Evolutionary conservation across 768 basidiomycete genomes (phyloP), one percentile per base, ranked within the genome.

Genomic region (Dacryopinax primogenitus): DNA sequence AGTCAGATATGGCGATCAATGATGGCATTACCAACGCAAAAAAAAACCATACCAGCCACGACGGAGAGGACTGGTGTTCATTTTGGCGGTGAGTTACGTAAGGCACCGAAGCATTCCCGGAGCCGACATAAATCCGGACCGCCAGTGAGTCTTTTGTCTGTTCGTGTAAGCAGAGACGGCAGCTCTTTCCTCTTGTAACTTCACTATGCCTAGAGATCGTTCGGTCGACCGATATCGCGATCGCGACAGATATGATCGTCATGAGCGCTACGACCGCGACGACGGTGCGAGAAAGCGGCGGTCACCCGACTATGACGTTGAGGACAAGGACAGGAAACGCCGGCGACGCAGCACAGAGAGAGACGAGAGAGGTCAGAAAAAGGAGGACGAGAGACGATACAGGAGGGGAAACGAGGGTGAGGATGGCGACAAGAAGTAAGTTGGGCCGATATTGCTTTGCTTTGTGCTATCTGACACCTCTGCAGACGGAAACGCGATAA

Each of bases 401-500:
- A 73, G 71, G 68, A 77, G 76, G 33, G 68, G 70, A 32, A 77
- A 77, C 63, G 77, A 78, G 18, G 68, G 70, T 47, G 69, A 71
- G 63, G 72, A 69, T 68, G 75, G 75, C 67, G 74, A 77, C 64
- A 83, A 81, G 72, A 83, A 81, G 82, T 83, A 68, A 68, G 79
- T 72, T 2, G 33, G 16, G 34, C n/a, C 23, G 6, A 47, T 64
- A 11, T 26, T 62, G 28, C 41, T 63, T 32, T 36, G 47, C 30
- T 61, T 13, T 4, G 3, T 16, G 33, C 0, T 51, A 23, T 21
- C 28, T 39, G 6, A 63, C 26, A 44, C 18, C 12, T 13, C 63
- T 30, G 63, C 67, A 92, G 90, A 72, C 86, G 86, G 65, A 92
- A 88, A 72, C 81, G 90, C 35, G 91, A 90, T 68, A 92, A 86